phyloP scores from a whole-genome alignment of 2,329 filamentous ascomycete species.

The Talaromyces piceae region DNA sequence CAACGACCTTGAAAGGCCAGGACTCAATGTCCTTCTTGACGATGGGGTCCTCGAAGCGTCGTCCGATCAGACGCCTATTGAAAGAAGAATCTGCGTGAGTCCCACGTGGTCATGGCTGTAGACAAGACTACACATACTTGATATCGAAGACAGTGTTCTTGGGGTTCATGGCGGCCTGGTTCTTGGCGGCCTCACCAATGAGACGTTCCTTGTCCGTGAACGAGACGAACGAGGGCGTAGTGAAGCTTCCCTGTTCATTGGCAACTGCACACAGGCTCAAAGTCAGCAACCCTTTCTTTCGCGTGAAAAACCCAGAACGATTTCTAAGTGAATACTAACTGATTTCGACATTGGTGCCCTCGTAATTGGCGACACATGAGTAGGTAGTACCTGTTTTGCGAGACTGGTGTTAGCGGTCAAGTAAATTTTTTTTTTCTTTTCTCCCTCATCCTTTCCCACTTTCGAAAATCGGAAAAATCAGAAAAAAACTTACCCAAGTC shows the following conservation, averaged over 20 bases:
- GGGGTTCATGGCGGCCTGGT: constrained; percentile 99
- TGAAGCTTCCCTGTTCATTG: constrained; percentile 99
- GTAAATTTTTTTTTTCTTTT: not conserved
- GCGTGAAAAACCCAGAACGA: not conserved
- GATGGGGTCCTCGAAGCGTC: constrained; percentile 86
- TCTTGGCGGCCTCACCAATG: constrained; percentile 99
- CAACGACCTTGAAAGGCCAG: constrained; percentile 98
- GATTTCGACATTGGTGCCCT: constrained; percentile 99
- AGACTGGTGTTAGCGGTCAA: not conserved
- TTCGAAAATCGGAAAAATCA: constrained; percentile 1
- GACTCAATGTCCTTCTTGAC: constrained; percentile 99
- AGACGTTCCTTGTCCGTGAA: constrained; percentile 98
- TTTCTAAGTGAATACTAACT: constrained; percentile 52
- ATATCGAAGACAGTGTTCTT: constrained; percentile 97
- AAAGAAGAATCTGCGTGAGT: not conserved
- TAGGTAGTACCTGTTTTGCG: constrained; percentile 78
- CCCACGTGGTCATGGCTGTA: not conserved
- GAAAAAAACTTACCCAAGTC: constrained; percentile 72
- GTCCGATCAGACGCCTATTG: constrained; percentile 86
- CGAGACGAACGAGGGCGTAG: constrained; percentile 96
- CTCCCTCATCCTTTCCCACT: not conserved
- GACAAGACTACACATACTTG: constrained; percentile 60
- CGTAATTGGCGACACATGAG: constrained; percentile 99
- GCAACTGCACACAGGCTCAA: constrained; percentile 56
- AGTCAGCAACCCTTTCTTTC: not conserved